Base-by-base conservation (phyloP, 2,329 filamentous ascomycete species). In the Bipolaris cookei region DNA sequence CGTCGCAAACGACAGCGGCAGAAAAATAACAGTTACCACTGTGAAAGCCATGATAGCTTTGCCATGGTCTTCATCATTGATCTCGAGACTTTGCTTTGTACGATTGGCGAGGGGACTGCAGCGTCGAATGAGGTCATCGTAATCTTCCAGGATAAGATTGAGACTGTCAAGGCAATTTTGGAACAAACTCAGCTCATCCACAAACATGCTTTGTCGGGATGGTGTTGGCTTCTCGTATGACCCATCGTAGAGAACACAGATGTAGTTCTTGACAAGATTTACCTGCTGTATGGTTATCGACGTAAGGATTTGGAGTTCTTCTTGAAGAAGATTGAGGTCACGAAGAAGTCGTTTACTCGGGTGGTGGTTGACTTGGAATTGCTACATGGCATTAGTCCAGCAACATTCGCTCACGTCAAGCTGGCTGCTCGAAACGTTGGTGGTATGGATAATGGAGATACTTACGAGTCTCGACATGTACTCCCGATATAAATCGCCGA, bases 41-140 rank as follows among this genome's bases (percentile, higher is more conserved):
- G 78, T 80, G 52, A 80, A 80, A 10, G 79, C 73, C 14, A 80
- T 65, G 43, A 80, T 80, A 0, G 77, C 78, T 56, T 79, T 79
- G 8, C 77, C 77, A 50, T 80, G 68, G 44, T 73, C 70, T 59
- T 75, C 71, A 52, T 74, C 72, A 39, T 70, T 74, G 59, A 75
- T 73, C 46, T 75, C 71, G 16, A 70, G 59, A 32, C 64, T 70
- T 48, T 75, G 72, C 41, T 76, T 76, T 3, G 72, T 70, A 35
- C 58, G 71, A 21, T 74, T 70, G 3, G 71, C 66, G 0, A 76
- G 57, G 1, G 72, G 72, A 3, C 62, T 62, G 30, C 73, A 74
- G 8, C 67, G 67, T 6, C 51, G 48, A 2, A 70, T 62, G 1
- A 70, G 49, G 10, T 74, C 71, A 2, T 20, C 7, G 47, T 67